Evolutionary conservation across 768 basidiomycete species (phyloP).

Genomic region (Austroboletus festivus): DNA sequence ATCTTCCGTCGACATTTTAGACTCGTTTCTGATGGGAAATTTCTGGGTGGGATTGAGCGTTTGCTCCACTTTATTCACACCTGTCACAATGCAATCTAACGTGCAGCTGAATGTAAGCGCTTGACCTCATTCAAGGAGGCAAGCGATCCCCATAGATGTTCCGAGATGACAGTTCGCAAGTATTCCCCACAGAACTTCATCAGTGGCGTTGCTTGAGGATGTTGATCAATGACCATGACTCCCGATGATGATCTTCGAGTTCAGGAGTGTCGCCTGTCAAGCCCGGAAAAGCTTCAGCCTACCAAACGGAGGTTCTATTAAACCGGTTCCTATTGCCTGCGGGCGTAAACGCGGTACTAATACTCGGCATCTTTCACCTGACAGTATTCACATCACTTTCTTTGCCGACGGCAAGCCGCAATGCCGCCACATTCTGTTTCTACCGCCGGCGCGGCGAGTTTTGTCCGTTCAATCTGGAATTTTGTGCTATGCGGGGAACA

Average conservation of each 20-base stretch:
- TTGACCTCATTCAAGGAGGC: not conserved
- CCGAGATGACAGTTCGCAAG: too few relatives aligned
- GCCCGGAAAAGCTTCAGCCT: too few relatives aligned
- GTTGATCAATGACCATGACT: too few relatives aligned
- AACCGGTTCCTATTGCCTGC: not conserved
- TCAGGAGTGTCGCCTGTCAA: too few relatives aligned
- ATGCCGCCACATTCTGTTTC: conserved; percentile 5
- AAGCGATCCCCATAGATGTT: too few relatives aligned
- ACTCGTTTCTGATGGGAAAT: not conserved
- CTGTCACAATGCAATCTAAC: not conserved
- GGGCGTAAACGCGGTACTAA: conserved; percentile 5
- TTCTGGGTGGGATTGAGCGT: not conserved
- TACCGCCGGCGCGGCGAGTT: conserved; percentile 18
- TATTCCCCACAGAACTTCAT: too few relatives aligned
- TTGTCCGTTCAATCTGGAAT: too few relatives aligned
- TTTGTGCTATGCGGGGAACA: too few relatives aligned
- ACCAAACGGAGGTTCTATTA: too few relatives aligned
- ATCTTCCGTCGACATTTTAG: not conserved
- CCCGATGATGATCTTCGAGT: too few relatives aligned
- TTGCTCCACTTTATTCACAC: not conserved
- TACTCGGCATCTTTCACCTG: conserved; percentile 18
- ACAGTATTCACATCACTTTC: not conserved
- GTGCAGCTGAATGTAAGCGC: too few relatives aligned
- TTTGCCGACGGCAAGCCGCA: conserved; percentile 26
- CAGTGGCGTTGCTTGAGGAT: too few relatives aligned